Evolutionary conservation across 179 eudicot genomes (phyloP).

Genomic region (Heliamphora pulchella): DNA sequence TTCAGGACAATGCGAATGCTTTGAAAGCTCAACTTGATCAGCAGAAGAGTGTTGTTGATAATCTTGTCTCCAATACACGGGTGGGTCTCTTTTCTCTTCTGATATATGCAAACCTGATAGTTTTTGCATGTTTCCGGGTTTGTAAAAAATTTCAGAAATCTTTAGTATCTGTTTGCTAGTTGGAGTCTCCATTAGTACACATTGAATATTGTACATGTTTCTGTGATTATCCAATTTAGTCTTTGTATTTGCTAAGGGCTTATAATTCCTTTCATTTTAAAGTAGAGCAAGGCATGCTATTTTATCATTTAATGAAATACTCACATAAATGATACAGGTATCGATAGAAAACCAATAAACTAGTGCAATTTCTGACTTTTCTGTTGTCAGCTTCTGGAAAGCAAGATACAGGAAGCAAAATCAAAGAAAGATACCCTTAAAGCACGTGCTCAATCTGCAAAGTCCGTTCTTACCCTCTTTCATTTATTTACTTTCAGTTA

Average conservation of each 20-base stretch:
- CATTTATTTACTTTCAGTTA: not conserved
- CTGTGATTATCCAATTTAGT: not conserved
- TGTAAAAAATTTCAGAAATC: not conserved
- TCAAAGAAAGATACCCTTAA: conserved; percentile 96
- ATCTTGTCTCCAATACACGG: conserved; percentile 90
- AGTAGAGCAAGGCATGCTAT: not conserved
- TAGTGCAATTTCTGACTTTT: conserved; percentile 15
- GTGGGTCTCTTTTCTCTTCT: conserved; percentile 35
- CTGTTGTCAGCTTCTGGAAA: conserved; percentile 66
- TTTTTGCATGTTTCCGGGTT: not conserved
- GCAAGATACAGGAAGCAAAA: conserved; percentile 97
- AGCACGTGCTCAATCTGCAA: conserved; percentile 98
- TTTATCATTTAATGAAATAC: not conserved
- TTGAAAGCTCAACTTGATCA: conserved; percentile 91
- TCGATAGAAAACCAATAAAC: conserved; percentile 1
- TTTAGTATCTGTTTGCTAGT: not conserved
- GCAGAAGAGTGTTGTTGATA: conserved; percentile 79
- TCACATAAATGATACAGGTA: not conserved
- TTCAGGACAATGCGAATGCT: conserved; percentile 85
- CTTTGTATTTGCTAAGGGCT: not conserved
- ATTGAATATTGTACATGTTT: not conserved
- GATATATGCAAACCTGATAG: not conserved
- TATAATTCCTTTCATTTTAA: not conserved
- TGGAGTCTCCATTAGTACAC: not conserved
- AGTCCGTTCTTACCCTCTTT: conserved; percentile 27